Base-by-base conservation (phyloP, 768 basidiomycete genomes). In the Suillus cothurnatus region DNA sequence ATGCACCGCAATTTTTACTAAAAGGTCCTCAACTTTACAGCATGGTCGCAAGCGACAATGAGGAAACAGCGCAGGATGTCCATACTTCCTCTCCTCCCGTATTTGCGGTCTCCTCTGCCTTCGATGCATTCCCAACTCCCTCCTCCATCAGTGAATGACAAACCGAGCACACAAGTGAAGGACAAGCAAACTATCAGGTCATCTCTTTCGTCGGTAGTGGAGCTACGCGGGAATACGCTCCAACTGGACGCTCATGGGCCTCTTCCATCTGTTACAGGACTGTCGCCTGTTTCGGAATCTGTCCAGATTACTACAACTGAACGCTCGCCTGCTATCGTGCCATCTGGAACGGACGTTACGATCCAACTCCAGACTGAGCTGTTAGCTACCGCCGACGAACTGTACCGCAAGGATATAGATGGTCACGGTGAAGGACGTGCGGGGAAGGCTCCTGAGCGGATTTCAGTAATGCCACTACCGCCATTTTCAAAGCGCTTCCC, bases 351-450 rank as follows among this genome's bases (percentile, higher is more conserved):
- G 39, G 66, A 70, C 31, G 66, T 77, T 21, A 75, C 77, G 23
- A 74, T 77, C 19, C 73, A 78, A 58, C 78, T 87, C 17, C 87
- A 88, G 66, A 84, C 83, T 41, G 89, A 89, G 73, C 79, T 90
- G 39, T 73, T 88, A 49, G 83, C 83, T 56, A 85, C 86, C 39
- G 87, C 85, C 49, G 83, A 85, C 72, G 88, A 91, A 71, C 76
- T 89, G 47, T 87, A 87, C 69, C 81, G 84, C 71, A 82, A 82
- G 60, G 74, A 70, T 21, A 69, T 78, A 49, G 76, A 76, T 21
- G 63, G 72, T 26, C 77, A 70, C 36, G 26, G 39, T 31, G 58
- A 41, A 59, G 67, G 71, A 6, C 73, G 74, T 28, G 61, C 68
- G 58, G 69, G 79, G 59, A 75, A 76, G 66, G 64, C 73, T 64